Base-by-base conservation (phyloP, 495 filamentous ascomycete genomes). In the Xylaria scruposa region DNA sequence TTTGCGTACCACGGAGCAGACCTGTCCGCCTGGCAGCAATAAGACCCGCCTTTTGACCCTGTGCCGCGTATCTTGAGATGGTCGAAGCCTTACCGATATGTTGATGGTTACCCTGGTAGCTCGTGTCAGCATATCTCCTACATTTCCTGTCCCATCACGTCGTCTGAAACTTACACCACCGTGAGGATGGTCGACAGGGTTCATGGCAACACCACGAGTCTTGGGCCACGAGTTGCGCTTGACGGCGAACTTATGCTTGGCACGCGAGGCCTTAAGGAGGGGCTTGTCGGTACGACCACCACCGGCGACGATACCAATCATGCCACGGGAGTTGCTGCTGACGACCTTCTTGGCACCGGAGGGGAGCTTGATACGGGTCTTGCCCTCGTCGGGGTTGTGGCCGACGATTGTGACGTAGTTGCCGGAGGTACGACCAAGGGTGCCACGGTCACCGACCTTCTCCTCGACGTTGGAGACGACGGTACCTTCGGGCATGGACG, bases 161-260 rank as follows among this genome's bases (percentile, higher is more conserved):
- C 51, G 47, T 62, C 31, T 59, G 56, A 42, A 71, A 83, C 81
- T 82, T 84, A 86, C 84, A 86, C 86, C 86, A 92, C 96, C 96
- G 93, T 99, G 96, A 88, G 96, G 96, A 92, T 98, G 96, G 88
- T 99, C 96, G 78, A 99, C 96, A 75, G 96, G 96, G 88, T 99
- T 99, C 96, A 99, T 99, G 84, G 96, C 96, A 90, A 99, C 96
- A 97, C 96, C 96, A 94, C 96, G 95, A 90, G 96, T 99, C 93
- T 97, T 98, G 84, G 97, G 96, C 96, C 97, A 98, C 80, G 90
- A 93, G 93, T 98, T 98, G 82, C 97, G 93, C 94, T 99, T 99
- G 87, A 97, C 96, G 76, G 93, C 94, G 88, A 97, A 98, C 92
- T 99, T 98, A 84, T 97, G 94, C 93, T 96, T 97, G 80, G 95